phyloP scores from a whole-genome alignment of 176 grass and related monocot species.

The Avena insularis region DNA sequence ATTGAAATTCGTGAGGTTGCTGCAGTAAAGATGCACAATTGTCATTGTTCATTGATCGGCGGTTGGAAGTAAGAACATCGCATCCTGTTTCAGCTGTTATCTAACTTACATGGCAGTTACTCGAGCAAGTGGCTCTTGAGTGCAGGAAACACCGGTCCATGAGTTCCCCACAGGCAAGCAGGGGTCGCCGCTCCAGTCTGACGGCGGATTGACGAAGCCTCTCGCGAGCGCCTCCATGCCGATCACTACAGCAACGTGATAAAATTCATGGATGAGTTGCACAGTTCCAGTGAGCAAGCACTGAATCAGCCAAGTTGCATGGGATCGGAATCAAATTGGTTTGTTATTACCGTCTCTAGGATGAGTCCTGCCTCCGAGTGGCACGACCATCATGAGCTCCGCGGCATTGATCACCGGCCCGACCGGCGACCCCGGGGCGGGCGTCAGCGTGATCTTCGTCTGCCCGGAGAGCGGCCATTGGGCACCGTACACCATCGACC shows the following conservation, averaged over 20 bases:
- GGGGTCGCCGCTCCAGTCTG: constrained; percentile 92
- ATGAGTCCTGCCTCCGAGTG: constrained; percentile 74
- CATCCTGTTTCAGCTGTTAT: too few relatives aligned
- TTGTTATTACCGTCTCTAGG: constrained; percentile 76
- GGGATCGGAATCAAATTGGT: neutral
- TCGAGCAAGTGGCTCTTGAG: constrained; percentile 47
- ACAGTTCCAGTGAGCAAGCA: neutral
- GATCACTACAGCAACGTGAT: constrained; percentile 57
- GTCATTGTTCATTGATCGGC: too few relatives aligned
- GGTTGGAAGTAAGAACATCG: too few relatives aligned
- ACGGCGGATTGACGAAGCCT: constrained; percentile 58
- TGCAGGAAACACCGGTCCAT: constrained; percentile 86
- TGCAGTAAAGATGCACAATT: constrained; percentile 31
- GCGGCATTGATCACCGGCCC: constrained; percentile 94
- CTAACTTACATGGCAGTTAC: constrained; percentile 62
- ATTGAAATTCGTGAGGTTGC: constrained; percentile 73
- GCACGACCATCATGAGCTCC: constrained; percentile 77
- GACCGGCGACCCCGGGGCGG: constrained; percentile 56
- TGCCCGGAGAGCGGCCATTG: constrained; percentile 67
- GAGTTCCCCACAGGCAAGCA: constrained; percentile 76
- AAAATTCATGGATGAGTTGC: neutral
- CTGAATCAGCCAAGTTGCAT: neutral
- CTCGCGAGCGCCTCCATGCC: constrained; percentile 75
- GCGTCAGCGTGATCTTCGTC: constrained; percentile 71
- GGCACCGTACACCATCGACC: constrained; percentile 58